Percentiles rank a stretch among this genome's conserved stretches.
These are phyloP conservation scores for Yueomyces sp. DNA, from an alignment of 1,139 yeast species.

Conservation along the genomic window DNA sequence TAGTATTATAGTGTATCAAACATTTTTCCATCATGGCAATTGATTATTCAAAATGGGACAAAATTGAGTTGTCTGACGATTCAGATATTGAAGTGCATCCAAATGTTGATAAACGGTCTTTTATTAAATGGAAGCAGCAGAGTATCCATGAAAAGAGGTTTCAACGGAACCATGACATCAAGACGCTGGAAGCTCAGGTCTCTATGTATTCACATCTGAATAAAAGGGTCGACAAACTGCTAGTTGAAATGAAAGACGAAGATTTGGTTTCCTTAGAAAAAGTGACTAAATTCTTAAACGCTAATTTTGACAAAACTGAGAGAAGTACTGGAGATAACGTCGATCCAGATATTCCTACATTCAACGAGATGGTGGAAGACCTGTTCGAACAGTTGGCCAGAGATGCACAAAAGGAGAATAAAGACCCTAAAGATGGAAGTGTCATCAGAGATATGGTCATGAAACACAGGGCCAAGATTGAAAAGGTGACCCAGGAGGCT, in stretches of 20 bases:
- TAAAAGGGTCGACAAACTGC: slow-evolving; percentile 53
- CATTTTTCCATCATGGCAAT: slow-evolving; percentile 40
- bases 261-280: slow-evolving; percentile 31
- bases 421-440: slow-evolving; percentile 31
- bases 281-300: slow-evolving; percentile 34
- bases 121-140: slow-evolving; percentile 93
- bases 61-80: slow-evolving; percentile 88
- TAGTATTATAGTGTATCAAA: no score
- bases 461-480: slow-evolving; percentile 60
- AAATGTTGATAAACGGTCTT: slow-evolving; percentile 87
- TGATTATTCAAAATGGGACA: slow-evolving; percentile 97
- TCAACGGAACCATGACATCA: slow-evolving; percentile 66
- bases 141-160: slow-evolving; percentile 90
- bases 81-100: slow-evolving; percentile 97
- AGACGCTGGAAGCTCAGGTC: slow-evolving; percentile 57
- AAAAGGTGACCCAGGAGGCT: slow-evolving; percentile 47
- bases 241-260: slow-evolving; percentile 25
- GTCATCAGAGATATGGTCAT: slow-evolving; percentile 32
- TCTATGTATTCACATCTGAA: slow-evolving; percentile 71
- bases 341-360: slow-evolving; percentile 58
- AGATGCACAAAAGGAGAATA: slow-evolving; percentile 42
- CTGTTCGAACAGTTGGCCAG: slow-evolving; percentile 57
- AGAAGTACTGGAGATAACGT: slow-evolving; percentile 43
- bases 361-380: slow-evolving; percentile 88
- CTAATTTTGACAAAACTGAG: slow-evolving; percentile 45